These are phyloP conservation scores for Aspergillus sp. DNA, from an alignment of 2,329 filamentous ascomycete genomes.

Conservation along the genomic window DNA sequence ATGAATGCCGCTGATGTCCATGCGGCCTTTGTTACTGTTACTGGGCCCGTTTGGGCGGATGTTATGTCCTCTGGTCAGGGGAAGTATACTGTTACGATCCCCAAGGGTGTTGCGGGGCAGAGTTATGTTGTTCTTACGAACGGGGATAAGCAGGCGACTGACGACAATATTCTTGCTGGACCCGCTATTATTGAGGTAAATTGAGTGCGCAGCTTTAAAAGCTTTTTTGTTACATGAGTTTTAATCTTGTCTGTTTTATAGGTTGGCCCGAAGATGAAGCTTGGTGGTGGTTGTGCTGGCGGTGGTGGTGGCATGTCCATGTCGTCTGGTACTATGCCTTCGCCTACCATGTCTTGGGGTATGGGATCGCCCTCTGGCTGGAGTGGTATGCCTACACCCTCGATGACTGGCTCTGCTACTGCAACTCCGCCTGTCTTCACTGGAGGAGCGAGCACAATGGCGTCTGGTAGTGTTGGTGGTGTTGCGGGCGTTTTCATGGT, in stretches of 20 bases:
- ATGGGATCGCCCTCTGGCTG: background rate
- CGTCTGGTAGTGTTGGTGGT: background rate
- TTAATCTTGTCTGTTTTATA: background rate
- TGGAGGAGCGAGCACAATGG: background rate
- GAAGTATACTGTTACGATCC: constrained; percentile 25
- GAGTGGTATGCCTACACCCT: background rate
- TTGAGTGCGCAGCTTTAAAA: no score
- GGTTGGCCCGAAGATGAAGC: no score
- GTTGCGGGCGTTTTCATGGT: background rate
- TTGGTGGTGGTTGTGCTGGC: background rate
- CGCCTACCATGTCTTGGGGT: background rate
- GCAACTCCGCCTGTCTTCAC: background rate
- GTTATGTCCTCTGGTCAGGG: constrained; percentile 11
- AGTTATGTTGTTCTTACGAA: constrained; percentile 31
- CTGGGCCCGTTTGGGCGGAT: constrained; percentile 20
- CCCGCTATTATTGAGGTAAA: constrained; percentile 35
- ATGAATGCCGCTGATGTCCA: constrained; percentile 18
- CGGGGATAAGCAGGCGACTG: constrained; percentile 20
- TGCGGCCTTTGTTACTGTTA: constrained; percentile 24
- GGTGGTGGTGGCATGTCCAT: background rate
- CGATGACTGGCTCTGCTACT: background rate
- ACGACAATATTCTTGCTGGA: constrained; percentile 32
- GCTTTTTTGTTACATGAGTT: background rate
- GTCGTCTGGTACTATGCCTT: background rate
- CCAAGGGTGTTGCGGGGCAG: constrained; percentile 26